These are phyloP conservation scores for Crepidotus variabilis DNA, from an alignment of 768 basidiomycete species.

Conservation along the genomic window DNA sequence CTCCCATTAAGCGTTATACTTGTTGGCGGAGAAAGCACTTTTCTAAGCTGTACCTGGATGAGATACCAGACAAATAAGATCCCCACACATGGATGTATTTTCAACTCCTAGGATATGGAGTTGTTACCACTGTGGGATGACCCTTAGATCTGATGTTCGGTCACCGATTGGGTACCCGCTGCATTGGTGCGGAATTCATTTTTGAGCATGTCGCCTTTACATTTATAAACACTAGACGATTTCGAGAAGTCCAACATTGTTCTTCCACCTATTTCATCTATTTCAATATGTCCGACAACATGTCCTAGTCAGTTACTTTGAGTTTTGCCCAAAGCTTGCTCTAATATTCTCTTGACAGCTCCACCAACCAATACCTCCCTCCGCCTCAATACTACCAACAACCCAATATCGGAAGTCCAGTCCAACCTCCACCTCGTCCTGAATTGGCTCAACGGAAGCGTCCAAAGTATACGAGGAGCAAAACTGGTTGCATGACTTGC, in stretches of 20 bases:
- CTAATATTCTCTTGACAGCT: conserved; percentile 22
- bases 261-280: conserved; percentile 19
- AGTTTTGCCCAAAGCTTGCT: conserved; percentile 12
- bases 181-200: conserved; percentile 39
- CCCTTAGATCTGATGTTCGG: conserved; percentile 73
- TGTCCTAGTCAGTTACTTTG: conserved; percentile 48
- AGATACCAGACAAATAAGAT: conserved; percentile 39
- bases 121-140: conserved; percentile 47
- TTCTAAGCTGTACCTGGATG: conserved; percentile 33
- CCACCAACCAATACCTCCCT: conserved; percentile 39
- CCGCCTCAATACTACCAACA: conserved; percentile 30
- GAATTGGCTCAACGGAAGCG: conserved; percentile 65
- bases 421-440: conserved; percentile 42
- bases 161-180: conserved; percentile 43
- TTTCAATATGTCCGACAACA: conserved; percentile 48
- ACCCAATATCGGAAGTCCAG: conserved; percentile 38
- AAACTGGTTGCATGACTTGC: conserved; percentile 93
- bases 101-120: conserved; percentile 19
- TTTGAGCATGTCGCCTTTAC: conserved; percentile 31
- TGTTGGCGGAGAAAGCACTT: conserved; percentile 23
- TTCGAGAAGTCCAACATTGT: conserved; percentile 32
- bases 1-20: conserved; percentile 2
- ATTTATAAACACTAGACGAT: conserved; percentile 54
- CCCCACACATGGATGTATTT: conserved; percentile 35
- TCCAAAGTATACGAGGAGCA: conserved; percentile 91